Base-by-base conservation (phyloP, 169 alveolate genomes). In the Plasmodium vivax region DNA sequence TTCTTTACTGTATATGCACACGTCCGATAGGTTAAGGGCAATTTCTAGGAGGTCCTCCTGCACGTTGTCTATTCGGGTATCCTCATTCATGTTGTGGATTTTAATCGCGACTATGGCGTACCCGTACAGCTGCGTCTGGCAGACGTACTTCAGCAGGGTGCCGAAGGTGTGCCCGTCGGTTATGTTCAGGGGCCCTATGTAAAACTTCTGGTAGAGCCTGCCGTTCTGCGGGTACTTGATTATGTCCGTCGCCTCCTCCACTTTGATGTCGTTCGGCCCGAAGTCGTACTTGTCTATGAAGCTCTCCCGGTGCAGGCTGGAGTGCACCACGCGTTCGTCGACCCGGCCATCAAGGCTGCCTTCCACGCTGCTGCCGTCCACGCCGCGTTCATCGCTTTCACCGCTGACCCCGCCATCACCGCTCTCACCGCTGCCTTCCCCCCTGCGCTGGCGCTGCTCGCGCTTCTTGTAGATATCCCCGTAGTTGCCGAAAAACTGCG, bases 91-190 rank as follows among this genome's bases (percentile, higher is more conserved):
- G 92, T 95, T 96, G 91, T 97, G 98, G 7, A 96, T 81, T 83
- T 96, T 96, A 34, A 97, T 91, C 5, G 97, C 98, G 8, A 96
- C 98, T 10, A 97, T 93, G 3, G 97, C 97, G 93, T 97, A 96
- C 23, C 98, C 98, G 43, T 97, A 98, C 71, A 96, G 77, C n/a
- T 98, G 94, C 4, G 97, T 91, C 68, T 92, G 97, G 19, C 97
- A 92, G 32, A 97, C 94, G 68, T 95, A 96, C 82, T 97, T 97
- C 27, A 97, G 19, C 27, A 97, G 85, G 9, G 98, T 96, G 2
- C 98, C 98, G 74, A 97, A 84, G 16, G 98, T 97, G 96, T 98
- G 97, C 0, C 98, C 98, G 90, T 94, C 96, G 8, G 98, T 96
- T 38, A 94, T 93, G 41, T 97, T 97, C 68, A 96, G 83, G 8